These are phyloP conservation scores for Aspergillus spinulosporus DNA, from an alignment of 2,329 filamentous ascomycete genomes.

Conservation along the genomic window DNA sequence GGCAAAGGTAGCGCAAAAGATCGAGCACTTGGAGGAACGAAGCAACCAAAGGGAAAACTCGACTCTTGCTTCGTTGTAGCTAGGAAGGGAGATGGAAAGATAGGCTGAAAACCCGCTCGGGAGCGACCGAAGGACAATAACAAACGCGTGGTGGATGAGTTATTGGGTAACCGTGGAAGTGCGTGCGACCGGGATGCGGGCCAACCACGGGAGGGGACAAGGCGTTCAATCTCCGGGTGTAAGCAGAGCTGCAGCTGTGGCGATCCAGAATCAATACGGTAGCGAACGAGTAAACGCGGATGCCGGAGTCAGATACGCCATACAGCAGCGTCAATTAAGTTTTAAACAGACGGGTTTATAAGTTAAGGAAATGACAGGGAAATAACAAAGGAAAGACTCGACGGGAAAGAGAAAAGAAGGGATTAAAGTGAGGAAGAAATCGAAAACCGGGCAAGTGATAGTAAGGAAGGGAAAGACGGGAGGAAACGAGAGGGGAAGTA, in stretches of 20 bases:
- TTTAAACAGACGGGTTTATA: slow-evolving; percentile 13
- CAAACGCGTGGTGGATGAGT: slow-evolving; percentile 22
- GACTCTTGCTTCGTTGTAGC: slow-evolving; percentile 7
- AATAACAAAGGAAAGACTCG: slow-evolving; percentile 13
- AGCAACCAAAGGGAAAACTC: background rate
- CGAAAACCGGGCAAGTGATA: slow-evolving; percentile 18
- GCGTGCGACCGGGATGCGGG: slow-evolving; percentile 21
- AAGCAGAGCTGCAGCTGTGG: slow-evolving; percentile 13
- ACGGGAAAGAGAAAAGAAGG: slow-evolving; percentile 14
- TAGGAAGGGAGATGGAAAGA: slow-evolving; percentile 2
- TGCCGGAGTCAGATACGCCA: slow-evolving; percentile 12
- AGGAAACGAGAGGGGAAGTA: slow-evolving; percentile 26
- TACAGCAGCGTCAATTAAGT: slow-evolving; percentile 16
- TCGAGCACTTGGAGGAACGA: background rate
- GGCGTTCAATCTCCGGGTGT: slow-evolving; percentile 15
- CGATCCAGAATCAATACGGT: slow-evolving; percentile 7
- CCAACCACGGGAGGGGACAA: slow-evolving; percentile 19
- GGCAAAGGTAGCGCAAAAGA: slow-evolving; percentile 6
- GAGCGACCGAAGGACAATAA: slow-evolving; percentile 18
- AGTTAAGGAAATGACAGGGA: slow-evolving; percentile 4
- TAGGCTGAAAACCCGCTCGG: slow-evolving; percentile 14
- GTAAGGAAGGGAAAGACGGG: slow-evolving; percentile 15
- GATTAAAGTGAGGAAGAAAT: slow-evolving; percentile 17
- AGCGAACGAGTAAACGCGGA: slow-evolving; percentile 14
- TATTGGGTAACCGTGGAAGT: slow-evolving; percentile 18